These are phyloP conservation scores for Candida sp. DNA, from an alignment of 1,139 yeast species.

Conservation along the genomic window DNA sequence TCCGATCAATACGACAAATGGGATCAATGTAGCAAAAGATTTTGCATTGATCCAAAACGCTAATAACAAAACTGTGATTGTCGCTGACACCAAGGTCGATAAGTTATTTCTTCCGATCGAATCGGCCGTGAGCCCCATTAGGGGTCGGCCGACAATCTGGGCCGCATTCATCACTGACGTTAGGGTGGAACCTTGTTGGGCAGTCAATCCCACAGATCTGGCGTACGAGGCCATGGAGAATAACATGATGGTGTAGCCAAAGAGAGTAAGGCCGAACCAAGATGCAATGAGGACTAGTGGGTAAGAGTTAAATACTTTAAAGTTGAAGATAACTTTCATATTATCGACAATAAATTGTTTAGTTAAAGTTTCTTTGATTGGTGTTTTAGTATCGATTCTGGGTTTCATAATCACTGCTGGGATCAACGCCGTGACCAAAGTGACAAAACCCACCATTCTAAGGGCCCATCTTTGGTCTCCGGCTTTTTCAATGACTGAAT, in stretches of 20 bases:
- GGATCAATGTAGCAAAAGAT: conserved; percentile 48
- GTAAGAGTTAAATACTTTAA: conserved; percentile 24
- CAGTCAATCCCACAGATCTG: conserved; percentile 52
- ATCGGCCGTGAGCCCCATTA: conserved; percentile 58
- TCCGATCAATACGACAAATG: conserved; percentile 54
- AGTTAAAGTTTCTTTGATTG: conserved; percentile 18
- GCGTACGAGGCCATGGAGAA: conserved; percentile 65
- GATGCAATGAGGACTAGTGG: conserved; percentile 42
- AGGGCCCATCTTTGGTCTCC: conserved; percentile 68
- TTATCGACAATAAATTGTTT: conserved; percentile 16
- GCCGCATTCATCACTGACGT: conserved; percentile 64
- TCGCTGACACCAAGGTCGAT: conserved; percentile 29
- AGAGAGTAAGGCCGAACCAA: conserved; percentile 56
- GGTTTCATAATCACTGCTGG: conserved; percentile 41
- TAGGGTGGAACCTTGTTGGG: conserved; percentile 53
- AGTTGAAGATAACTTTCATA: conserved; percentile 23
- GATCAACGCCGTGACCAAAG: conserved; percentile 36
- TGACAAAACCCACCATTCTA: conserved; percentile 53
- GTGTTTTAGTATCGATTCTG: conserved; percentile 32
- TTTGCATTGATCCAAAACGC: conserved; percentile 57
- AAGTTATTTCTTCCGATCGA: conserved; percentile 55
- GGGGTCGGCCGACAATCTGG: conserved; percentile 65
- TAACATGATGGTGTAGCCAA: conserved; percentile 58
- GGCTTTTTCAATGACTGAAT: conserved; percentile 42
- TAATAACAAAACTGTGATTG: conserved; percentile 33